A percentile compares a stretch with the other conserved stretches of the same genome.
Evolutionary conservation across 139 green algal genomes (phyloP).

Genomic region (Tetraselmis chui): DNA sequence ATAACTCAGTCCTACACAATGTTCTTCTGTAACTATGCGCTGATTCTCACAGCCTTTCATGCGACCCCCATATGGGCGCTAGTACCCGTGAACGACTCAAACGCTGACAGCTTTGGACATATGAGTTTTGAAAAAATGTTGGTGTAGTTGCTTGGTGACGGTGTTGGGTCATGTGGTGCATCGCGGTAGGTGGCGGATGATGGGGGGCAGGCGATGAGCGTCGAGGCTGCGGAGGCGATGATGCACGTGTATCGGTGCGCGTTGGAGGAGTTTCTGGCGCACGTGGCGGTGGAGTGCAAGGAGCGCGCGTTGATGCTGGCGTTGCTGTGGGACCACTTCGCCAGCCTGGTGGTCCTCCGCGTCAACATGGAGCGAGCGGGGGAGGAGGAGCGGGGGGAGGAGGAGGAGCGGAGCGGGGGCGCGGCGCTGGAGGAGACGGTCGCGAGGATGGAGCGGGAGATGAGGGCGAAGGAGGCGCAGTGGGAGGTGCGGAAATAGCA

Average conservation of each 20-base stretch:
- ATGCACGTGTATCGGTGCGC: not conserved
- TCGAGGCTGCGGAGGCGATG: not conserved
- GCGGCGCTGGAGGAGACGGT: not conserved
- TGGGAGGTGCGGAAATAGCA: not conserved
- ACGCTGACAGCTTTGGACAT: too few species aligned
- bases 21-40: too few species aligned
- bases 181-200: not conserved
- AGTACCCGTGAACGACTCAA: too few species aligned
- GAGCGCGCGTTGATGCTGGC: not conserved
- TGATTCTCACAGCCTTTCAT: too few species aligned
- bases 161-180: too few species aligned
- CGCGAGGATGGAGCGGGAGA: not conserved
- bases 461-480: not conserved
- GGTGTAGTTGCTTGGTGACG: too few species aligned
- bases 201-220: not conserved
- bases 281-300: not conserved
- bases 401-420: not conserved
- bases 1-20: too few species aligned
- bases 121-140: too few species aligned
- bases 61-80: too few species aligned
- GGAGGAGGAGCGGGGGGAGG: not conserved
- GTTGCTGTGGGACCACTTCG: not conserved
- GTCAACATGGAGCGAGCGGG: not conserved
- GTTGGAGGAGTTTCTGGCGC: not conserved
- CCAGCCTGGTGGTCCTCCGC: not conserved